Conservation (phyloP, 768 basidiomycete species). For the Fistulinella prunicolor region DNA sequence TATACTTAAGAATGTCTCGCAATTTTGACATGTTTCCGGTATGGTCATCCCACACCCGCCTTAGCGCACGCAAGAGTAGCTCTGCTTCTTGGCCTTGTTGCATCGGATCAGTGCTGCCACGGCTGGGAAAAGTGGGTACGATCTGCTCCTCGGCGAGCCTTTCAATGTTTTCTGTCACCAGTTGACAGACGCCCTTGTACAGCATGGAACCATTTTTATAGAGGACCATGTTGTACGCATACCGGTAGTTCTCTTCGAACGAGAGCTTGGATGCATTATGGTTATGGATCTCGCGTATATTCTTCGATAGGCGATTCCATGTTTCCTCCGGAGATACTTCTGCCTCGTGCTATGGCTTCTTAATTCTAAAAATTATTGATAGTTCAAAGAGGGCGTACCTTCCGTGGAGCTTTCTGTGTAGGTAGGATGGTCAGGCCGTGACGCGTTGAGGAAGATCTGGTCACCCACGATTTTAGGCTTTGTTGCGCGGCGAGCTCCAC, state of each 20-base stretch:
- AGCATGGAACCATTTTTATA: slow-evolving; percentile 80
- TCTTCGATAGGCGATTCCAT: slow-evolving; percentile 75
- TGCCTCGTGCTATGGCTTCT: slow-evolving; percentile 56
- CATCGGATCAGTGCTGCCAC: slow-evolving; percentile 61
- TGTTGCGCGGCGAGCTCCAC: slow-evolving; percentile 29
- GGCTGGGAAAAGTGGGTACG: slow-evolving; percentile 78
- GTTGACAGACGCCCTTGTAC: slow-evolving; percentile 77
- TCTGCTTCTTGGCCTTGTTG: slow-evolving; percentile 85
- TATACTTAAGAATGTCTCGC: slow-evolving; percentile 89
- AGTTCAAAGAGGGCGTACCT: slow-evolving; percentile 33
- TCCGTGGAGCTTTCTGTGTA: slow-evolving; percentile 44
- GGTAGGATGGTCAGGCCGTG: slow-evolving; percentile 18
- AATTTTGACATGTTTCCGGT: slow-evolving; percentile 83
- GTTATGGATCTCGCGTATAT: slow-evolving; percentile 92
- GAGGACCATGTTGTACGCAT: slow-evolving; percentile 92
- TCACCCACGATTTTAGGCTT: slow-evolving; percentile 43
- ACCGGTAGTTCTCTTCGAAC: slow-evolving; percentile 92
- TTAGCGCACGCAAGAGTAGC: slow-evolving; percentile 75
- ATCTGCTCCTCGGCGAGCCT: slow-evolving; percentile 72
- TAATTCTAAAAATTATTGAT: not conserved
- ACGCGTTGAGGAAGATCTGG: slow-evolving; percentile 17
- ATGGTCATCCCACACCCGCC: slow-evolving; percentile 93
- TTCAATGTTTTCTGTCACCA: slow-evolving; percentile 83
- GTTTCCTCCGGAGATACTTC: slow-evolving; percentile 79
- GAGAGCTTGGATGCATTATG: slow-evolving; percentile 88